These are phyloP conservation scores for Nannochloropsis oceanica DNA, from an alignment of 108 stramenopile genomes.

Conservation along the genomic window DNA sequence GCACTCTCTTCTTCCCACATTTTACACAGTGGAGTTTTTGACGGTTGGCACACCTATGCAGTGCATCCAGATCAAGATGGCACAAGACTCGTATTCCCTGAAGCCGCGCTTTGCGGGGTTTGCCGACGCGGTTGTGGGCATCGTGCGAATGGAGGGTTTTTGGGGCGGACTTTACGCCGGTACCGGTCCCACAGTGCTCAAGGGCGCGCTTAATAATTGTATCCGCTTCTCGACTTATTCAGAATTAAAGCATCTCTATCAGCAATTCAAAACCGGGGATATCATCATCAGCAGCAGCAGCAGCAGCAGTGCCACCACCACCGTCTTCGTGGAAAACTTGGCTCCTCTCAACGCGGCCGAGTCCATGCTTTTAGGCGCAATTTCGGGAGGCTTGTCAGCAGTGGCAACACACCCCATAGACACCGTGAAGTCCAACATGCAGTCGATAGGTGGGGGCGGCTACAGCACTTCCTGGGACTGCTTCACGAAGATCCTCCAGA, in stretches of 20 bases:
- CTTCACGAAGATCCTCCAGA: background rate
- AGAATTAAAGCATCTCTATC: background rate
- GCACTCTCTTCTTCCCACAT: background rate
- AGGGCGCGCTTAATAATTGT: conserved; percentile 21
- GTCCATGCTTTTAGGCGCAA: conserved; percentile 1
- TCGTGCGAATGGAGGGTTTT: conserved; percentile 2
- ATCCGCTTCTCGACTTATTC: conserved; percentile 6
- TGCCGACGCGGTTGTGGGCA: conserved; percentile 1
- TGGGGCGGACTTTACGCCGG: conserved; percentile 4
- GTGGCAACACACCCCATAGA: conserved; percentile 19
- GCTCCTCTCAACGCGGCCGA: background rate
- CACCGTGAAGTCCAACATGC: conserved; percentile 20
- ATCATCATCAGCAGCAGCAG: no score
- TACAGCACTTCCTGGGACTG: conserved; percentile 7
- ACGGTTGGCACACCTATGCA: conserved; percentile 14
- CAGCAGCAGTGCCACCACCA: no score
- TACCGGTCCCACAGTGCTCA: conserved; percentile 8
- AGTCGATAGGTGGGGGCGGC: background rate
- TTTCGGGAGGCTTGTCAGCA: conserved; percentile 6
- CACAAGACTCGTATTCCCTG: background rate
- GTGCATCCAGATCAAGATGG: conserved; percentile 29
- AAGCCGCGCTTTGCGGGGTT: background rate
- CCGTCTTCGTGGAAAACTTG: no score
- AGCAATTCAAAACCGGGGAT: background rate
- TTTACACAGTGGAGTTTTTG: conserved; percentile 1